Evolutionary conservation across 2,329 filamentous ascomycete genomes (phyloP).

Genomic region (Sarocladiaceae sp.): DNA sequence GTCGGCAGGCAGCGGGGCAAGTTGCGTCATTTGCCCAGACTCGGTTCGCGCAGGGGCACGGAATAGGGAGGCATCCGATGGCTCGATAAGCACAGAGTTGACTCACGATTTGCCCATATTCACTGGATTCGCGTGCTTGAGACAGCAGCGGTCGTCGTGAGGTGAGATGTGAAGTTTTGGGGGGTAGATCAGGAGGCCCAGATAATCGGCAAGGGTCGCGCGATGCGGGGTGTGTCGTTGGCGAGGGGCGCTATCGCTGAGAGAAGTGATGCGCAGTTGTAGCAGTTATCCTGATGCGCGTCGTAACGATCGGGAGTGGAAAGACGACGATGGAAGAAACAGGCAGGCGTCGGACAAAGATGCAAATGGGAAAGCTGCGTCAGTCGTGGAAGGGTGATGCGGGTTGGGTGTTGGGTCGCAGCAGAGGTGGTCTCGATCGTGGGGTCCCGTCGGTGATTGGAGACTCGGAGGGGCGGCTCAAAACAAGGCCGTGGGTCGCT

Average conservation of each 20-base stretch:
- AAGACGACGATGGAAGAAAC: too few species aligned
- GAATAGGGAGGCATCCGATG: not conserved
- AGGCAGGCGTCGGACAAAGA: too few species aligned
- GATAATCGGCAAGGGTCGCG: too few species aligned
- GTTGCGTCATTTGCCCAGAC: conserved; percentile 7
- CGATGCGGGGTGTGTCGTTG: too few species aligned
- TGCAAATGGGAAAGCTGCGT: too few species aligned
- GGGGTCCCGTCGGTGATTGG: not conserved
- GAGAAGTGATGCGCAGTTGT: too few species aligned
- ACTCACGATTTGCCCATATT: conserved; percentile 9
- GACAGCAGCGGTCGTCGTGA: too few species aligned
- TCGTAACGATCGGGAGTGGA: too few species aligned
- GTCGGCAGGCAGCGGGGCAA: not conserved
- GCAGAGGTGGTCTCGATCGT: not conserved
- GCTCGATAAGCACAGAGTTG: not conserved
- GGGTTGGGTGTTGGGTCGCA: too few species aligned
- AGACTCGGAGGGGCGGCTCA: conserved; percentile 4
- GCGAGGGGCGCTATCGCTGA: too few species aligned
- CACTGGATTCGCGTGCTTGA: not conserved
- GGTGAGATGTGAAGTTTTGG: not conserved
- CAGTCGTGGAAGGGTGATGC: too few species aligned
- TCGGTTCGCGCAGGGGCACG: not conserved
- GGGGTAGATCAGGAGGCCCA: not conserved
- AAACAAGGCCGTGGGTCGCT: conserved; percentile 1
- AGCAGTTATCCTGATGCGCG: too few species aligned